phyloP scores from a whole-genome alignment of 1,284 basidiomycete genomes.

The Earliella scabrosa region DNA sequence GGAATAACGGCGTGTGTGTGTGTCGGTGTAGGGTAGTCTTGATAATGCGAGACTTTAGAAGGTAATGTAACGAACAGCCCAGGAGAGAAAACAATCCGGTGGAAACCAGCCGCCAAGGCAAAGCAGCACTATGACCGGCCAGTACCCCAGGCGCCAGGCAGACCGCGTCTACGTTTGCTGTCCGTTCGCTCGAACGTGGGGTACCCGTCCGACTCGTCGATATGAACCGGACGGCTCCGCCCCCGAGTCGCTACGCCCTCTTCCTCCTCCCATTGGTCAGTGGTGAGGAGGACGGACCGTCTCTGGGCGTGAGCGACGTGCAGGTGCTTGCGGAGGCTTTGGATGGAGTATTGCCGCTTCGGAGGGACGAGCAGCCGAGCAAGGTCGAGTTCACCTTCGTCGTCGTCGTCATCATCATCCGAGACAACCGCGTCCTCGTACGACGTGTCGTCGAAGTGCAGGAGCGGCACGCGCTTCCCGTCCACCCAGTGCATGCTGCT shows the following conservation, averaged over 20 bases:
- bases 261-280: constrained; percentile 28
- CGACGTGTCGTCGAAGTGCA: constrained; percentile 13
- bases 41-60: neutral
- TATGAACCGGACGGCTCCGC: constrained; percentile 24
- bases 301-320: constrained; percentile 33
- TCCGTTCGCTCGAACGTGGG: constrained; percentile 28
- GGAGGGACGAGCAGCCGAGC: constrained; percentile 70
- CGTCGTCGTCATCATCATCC: constrained; percentile 56
- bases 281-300: constrained; percentile 8
- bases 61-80: neutral
- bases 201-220: constrained; percentile 29
- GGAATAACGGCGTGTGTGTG: neutral
- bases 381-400: constrained; percentile 67
- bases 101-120: neutral
- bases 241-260: constrained; percentile 19
- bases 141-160: constrained; percentile 33
- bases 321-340: constrained; percentile 64
- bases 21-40: constrained; percentile 3
- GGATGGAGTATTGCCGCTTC: constrained; percentile 72
- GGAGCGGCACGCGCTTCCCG: constrained; percentile 25
- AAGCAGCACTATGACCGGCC: constrained; percentile 14
- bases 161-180: constrained; percentile 27
- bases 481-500: constrained; percentile 29
- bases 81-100: neutral
- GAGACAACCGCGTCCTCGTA: constrained; percentile 39